phyloP scores from a whole-genome alignment of 2,329 filamentous ascomycete species.

The Coniochaeta prunicola region DNA sequence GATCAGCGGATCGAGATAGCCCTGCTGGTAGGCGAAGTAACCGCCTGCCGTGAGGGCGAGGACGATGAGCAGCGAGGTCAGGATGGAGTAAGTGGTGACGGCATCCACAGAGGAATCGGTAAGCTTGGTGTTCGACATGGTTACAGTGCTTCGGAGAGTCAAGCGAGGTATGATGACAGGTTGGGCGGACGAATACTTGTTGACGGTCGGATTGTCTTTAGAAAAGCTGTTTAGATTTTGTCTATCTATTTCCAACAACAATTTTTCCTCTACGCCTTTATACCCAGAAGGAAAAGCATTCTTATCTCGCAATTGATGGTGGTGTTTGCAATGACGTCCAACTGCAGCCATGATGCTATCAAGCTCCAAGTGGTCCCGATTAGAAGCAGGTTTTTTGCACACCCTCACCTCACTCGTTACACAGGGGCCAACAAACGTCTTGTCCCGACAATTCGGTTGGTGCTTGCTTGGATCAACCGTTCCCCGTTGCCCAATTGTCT shows the following conservation, averaged over 20 bases:
- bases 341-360: background rate
- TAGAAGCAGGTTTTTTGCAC: background rate
- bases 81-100: constrained; percentile 6
- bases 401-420: background rate
- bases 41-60: constrained; percentile 20
- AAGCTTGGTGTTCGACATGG: background rate
- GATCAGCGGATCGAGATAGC: constrained; percentile 28
- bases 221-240: background rate
- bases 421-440: background rate
- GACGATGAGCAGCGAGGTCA: constrained; percentile 19
- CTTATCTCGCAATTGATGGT: background rate
- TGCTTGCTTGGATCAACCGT: background rate
- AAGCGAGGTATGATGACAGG: background rate
- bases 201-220: too few species aligned
- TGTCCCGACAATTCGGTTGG: background rate
- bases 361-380: background rate
- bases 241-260: background rate
- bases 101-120: background rate
- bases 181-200: too few species aligned
- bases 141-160: background rate
- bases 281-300: background rate
- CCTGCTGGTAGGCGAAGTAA: constrained; percentile 28
- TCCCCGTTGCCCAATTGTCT: background rate
- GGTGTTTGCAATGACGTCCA: background rate
- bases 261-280: background rate